Evolutionary conservation across 73 alveolate species (phyloP).

Genomic region (Blepharisma japonicum): DNA sequence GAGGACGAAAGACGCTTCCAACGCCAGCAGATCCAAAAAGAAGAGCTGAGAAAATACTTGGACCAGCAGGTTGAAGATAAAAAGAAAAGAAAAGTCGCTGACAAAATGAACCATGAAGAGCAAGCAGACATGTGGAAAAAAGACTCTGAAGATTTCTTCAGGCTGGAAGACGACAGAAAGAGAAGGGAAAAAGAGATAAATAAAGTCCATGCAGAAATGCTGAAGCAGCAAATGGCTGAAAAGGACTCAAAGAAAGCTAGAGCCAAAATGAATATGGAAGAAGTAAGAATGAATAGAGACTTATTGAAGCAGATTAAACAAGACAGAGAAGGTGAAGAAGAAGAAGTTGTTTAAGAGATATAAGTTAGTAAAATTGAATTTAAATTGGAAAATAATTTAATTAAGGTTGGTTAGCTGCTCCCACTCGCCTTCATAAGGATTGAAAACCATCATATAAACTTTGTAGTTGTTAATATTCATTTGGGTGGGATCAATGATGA

Average conservation of each 20-base stretch:
- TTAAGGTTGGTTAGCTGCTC: background rate
- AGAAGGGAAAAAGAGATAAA: constrained; percentile 45
- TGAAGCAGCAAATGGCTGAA: constrained; percentile 57
- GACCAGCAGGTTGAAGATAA: constrained; percentile 58
- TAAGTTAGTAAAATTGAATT: no score
- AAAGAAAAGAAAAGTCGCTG: constrained; percentile 49
- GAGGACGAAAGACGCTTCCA: constrained; percentile 49
- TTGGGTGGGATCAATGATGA: no score
- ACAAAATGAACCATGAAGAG: constrained; percentile 47
- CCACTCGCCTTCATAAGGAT: constrained; percentile 46
- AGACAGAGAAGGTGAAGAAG: no score
- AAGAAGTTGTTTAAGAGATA: no score
- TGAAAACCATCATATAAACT: constrained; percentile 39
- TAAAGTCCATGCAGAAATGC: constrained; percentile 52
- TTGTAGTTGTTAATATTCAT: background rate
- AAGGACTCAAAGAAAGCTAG: constrained; percentile 37
- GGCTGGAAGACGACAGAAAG: constrained; percentile 45
- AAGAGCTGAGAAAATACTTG: constrained; percentile 41
- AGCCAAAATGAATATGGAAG: constrained; percentile 53
- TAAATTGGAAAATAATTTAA: no score
- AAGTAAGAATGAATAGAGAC: constrained; percentile 43
- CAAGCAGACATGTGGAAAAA: constrained; percentile 63
- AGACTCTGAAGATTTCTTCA: constrained; percentile 44
- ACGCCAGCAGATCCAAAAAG: constrained; percentile 32
- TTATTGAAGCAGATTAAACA: constrained; percentile 38